phyloP scores from a whole-genome alignment of 805 yeast genomes.

The Nakazawaea ernobii region DNA sequence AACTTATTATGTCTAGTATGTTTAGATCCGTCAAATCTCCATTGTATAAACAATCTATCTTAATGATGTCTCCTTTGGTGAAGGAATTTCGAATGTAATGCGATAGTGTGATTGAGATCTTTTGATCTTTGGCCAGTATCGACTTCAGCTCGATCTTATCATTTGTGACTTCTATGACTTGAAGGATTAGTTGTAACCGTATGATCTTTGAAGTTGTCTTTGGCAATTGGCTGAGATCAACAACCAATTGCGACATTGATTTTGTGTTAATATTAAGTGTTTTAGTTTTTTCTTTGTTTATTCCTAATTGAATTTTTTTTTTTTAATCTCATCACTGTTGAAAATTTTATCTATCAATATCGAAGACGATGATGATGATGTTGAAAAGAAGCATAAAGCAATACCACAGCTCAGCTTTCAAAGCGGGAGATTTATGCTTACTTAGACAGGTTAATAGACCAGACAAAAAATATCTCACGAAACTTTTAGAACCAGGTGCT shows the following conservation, averaged over 20 bases:
- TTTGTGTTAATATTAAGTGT: no score
- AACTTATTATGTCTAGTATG: background rate
- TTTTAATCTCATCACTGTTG: background rate
- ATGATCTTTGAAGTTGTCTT: background rate
- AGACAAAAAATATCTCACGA: conserved; percentile 24
- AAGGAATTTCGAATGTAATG: background rate
- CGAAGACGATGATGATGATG: background rate
- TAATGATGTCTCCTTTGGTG: conserved; percentile 10
- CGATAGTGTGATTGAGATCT: background rate
- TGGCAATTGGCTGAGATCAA: background rate
- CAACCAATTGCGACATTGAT: conserved; percentile 5
- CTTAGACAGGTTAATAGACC: conserved; percentile 22
- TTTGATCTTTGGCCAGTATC: background rate
- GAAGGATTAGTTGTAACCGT: conserved; percentile 4
- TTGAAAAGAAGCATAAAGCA: conserved; percentile 4
- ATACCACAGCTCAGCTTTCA: conserved; percentile 18
- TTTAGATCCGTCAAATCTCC: conserved; percentile 7
- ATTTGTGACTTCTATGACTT: background rate
- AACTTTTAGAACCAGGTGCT: conserved; percentile 20
- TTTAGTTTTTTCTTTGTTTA: no score
- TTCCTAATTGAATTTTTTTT: background rate
- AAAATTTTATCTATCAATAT: background rate
- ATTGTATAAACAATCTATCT: conserved; percentile 10
- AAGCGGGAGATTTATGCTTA: conserved; percentile 26
- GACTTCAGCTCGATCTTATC: background rate